These are phyloP conservation scores for Candida palmyrensis DNA, from an alignment of 805 yeast species.

Conservation along the genomic window DNA sequence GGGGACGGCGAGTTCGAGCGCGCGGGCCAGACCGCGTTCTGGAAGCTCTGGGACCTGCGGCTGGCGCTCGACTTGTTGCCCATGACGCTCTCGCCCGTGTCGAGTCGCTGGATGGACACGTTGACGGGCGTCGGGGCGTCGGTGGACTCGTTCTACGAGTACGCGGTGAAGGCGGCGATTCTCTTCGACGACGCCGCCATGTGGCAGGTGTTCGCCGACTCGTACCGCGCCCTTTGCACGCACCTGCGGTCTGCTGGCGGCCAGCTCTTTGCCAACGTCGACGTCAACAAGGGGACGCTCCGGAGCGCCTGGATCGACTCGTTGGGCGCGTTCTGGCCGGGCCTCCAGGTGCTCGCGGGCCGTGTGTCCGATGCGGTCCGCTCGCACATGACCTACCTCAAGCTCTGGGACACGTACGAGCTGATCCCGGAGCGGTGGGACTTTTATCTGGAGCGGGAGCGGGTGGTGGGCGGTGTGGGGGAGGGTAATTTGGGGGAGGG, in stretches of 20 bases:
- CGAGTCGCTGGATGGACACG: slow-evolving; percentile 50
- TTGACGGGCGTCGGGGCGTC: slow-evolving; percentile 87
- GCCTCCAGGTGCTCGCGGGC: slow-evolving; percentile 76
- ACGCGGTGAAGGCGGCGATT: slow-evolving; percentile 72
- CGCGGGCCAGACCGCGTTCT: slow-evolving; percentile 56
- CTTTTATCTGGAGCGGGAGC: too few relatives aligned
- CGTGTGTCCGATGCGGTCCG: slow-evolving; percentile 59
- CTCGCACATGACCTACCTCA: slow-evolving; percentile 58
- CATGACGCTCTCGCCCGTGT: slow-evolving; percentile 63
- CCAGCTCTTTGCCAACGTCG: slow-evolving; percentile 54
- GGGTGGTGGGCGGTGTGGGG: too few relatives aligned
- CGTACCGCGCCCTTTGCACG: slow-evolving; percentile 51
- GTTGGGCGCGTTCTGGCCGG: slow-evolving; percentile 84
- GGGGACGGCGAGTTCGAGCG: slow-evolving; percentile 68
- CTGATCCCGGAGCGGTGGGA: slow-evolving; percentile 90
- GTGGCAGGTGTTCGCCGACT: slow-evolving; percentile 47
- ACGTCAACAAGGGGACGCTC: slow-evolving; percentile 45
- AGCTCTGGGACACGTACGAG: slow-evolving; percentile 76
- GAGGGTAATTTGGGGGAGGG: slow-evolving; percentile 14
- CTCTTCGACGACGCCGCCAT: slow-evolving; percentile 60
- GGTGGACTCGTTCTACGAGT: slow-evolving; percentile 85
- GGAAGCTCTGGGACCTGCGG: slow-evolving; percentile 65
- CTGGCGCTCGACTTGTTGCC: slow-evolving; percentile 64
- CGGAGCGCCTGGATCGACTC: slow-evolving; percentile 76
- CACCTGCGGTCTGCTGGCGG: slow-evolving; percentile 21